Percentiles rank a stretch among this genome's conserved stretches.
Conservation (phyloP, 768 basidiomycete species). For the Leccinum subgranulosum region DNA sequence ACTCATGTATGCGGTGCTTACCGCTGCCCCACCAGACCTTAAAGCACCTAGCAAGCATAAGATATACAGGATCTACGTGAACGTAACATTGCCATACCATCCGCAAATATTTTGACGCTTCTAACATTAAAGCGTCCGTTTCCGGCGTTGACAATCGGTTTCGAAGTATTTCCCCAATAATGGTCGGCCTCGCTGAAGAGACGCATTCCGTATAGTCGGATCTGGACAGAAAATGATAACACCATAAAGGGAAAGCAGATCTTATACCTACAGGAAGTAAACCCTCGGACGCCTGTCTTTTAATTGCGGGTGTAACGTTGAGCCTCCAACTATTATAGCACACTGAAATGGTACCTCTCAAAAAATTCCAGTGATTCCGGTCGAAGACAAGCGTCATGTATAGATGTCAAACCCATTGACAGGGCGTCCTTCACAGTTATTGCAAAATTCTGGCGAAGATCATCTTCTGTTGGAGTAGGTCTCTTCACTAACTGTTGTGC, state of each 20-base stretch:
- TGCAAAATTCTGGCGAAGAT: constrained; percentile 59
- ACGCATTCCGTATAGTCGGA: constrained; percentile 77
- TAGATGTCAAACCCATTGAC: background rate
- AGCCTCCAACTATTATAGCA: background rate
- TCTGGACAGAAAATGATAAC: constrained; percentile 36
- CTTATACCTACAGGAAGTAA: constrained; percentile 54
- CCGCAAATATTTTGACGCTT: constrained; percentile 78
- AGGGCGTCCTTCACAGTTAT: constrained; percentile 35
- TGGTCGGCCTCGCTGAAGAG: constrained; percentile 61
- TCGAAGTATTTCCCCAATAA: constrained; percentile 71
- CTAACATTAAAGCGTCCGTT: constrained; percentile 67
- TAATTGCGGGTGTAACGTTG: constrained; percentile 30
- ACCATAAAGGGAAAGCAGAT: constrained; percentile 3
- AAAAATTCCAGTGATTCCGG: background rate
- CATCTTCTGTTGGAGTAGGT: constrained; percentile 60
- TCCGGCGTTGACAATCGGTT: constrained; percentile 52
- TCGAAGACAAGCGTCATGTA: background rate
- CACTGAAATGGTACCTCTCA: background rate
- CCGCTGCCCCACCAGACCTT: constrained; percentile 87
- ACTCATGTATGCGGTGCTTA: constrained; percentile 30
- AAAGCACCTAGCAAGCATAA: constrained; percentile 60
- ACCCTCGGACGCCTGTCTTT: constrained; percentile 58
- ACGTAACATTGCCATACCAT: constrained; percentile 28
- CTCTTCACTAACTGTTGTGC: constrained; percentile 72
- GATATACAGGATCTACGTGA: background rate